These are phyloP conservation scores for Conringia planisiliqua DNA, from an alignment of 345 rosid species.

Conservation along the genomic window DNA sequence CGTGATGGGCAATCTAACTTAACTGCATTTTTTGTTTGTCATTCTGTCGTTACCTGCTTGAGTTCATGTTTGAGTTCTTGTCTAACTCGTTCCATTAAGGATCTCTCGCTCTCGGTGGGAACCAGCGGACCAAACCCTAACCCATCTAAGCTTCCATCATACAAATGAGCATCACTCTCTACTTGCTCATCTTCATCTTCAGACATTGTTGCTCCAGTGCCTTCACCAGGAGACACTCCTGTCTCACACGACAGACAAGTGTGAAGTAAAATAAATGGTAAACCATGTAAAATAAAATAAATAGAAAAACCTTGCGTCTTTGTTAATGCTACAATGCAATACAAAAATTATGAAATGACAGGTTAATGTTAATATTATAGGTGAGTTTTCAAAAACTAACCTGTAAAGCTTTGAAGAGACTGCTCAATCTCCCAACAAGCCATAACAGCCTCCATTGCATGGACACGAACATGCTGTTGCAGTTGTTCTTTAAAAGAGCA, in stretches of 20 bases:
- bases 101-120: constrained; percentile 92
- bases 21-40: background rate
- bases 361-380: background rate
- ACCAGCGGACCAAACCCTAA: constrained; percentile 92
- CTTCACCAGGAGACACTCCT: constrained; percentile 99
- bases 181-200: constrained; percentile 98
- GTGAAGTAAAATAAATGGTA: background rate
- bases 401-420: constrained; percentile 89
- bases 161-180: constrained; percentile 76
- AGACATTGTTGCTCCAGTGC: constrained; percentile 97
- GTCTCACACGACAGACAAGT: constrained; percentile 23
- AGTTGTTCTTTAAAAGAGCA: constrained; percentile 94
- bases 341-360: background rate
- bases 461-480: constrained; percentile 97
- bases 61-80: constrained; percentile 92
- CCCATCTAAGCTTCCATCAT: constrained; percentile 60
- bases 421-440: constrained; percentile 99
- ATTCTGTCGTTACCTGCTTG: constrained; percentile 56
- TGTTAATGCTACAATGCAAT: background rate
- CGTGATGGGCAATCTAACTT: background rate
- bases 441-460: constrained; percentile 99
- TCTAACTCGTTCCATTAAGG: constrained; percentile 95
- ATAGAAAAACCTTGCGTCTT: background rate
- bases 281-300: background rate
- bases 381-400: constrained; percentile 24